Base-by-base conservation (phyloP, 2,329 filamentous ascomycete genomes). In the Immersiporthe knoxdaviesiana region DNA sequence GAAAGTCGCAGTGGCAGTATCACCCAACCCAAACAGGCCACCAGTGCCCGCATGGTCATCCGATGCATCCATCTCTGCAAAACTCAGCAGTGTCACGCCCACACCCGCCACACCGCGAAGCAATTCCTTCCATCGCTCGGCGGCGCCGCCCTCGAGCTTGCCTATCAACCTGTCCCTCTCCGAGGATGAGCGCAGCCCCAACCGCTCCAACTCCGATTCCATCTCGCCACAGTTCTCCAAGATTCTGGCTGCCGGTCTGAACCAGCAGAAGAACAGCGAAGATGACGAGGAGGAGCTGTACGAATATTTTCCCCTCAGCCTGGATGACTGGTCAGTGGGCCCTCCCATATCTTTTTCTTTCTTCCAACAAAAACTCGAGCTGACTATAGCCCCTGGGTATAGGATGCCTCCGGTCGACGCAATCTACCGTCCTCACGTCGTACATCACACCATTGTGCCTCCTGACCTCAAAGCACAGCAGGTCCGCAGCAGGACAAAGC, bases 291-390 rank as follows among this genome's bases (percentile, higher is more conserved):
- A 97, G 79, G 83, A 94, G 73, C 82, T 97, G 24, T 97, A 97
- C 77, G 94, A 98, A 80, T 97, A 98, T 77, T 97, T 98, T 73
- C 94, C 94, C 0, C 84, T 98, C 21, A 94, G 91, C 63, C 82
- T 97, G 69, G 94, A 97, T 78, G 94, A 97, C 76, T 97, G 92
- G 92, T 87, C 78, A 75, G 80, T 77, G 14, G n/a, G n/a, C n/a
- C n/a, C n/a, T n/a, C n/a, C n/a, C n/a, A 39, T 6, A 32, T 39
- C 27, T 60, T 24, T 24, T 10, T n/a, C 58, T 16, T 18, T 11
- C 4, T 11, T 24, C 10, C n/a, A n/a, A n/a, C n/a, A n/a, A 35
- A 44, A 21, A 44, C 14, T 18, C 21, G 10, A 41, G 35, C 59
- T 62, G 59, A 62, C 37, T 11, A 1, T 39, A 16, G n/a, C 35